These are phyloP conservation scores for Phytophthora cryptogea DNA, from an alignment of 352 stramenopile genomes.

Conservation along the genomic window DNA sequence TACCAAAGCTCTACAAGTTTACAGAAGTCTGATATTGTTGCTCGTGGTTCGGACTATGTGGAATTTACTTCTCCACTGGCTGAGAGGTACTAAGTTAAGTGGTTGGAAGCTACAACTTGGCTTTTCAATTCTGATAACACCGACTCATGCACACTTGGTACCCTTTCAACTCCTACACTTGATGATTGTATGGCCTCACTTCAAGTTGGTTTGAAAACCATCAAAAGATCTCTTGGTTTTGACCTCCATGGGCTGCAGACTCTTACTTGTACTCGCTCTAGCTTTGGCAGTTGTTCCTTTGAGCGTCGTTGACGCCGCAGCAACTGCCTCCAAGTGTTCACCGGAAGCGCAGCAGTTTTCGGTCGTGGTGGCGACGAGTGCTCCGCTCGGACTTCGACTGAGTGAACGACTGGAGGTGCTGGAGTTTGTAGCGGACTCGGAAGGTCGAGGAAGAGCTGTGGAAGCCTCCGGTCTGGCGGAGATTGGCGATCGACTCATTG, in stretches of 20 bases:
- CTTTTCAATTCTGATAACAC: too few relatives aligned
- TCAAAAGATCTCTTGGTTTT: conserved; percentile 11
- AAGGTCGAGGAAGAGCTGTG: conserved; percentile 58
- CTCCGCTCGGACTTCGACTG: conserved; percentile 62
- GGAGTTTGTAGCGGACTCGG: conserved; percentile 59
- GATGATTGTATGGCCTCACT: conserved; percentile 12
- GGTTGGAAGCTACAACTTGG: too few relatives aligned
- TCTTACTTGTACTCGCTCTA: conserved; percentile 20
- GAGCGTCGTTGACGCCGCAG: conserved; percentile 1
- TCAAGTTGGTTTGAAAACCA: conserved; percentile 17
- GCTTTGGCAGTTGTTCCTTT: conserved; percentile 4
- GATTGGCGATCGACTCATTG: conserved; percentile 67
- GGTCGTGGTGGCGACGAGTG: conserved; percentile 41
- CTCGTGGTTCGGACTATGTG: too few relatives aligned
- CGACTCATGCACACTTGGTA: too few relatives aligned
- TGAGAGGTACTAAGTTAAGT: too few relatives aligned
- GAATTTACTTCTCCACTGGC: too few relatives aligned
- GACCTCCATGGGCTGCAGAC: neutral
- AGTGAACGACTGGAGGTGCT: conserved; percentile 66
- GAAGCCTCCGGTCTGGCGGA: conserved; percentile 66
- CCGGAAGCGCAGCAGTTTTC: conserved; percentile 48
- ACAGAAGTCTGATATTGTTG: too few relatives aligned
- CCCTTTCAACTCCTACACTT: conserved; percentile 14
- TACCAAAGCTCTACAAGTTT: too few relatives aligned
- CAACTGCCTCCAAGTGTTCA: conserved; percentile 10